These are phyloP conservation scores for Actinomortierella wolfii DNA, from an alignment of 371 early-diverging fungal genomes.

Conservation along the genomic window DNA sequence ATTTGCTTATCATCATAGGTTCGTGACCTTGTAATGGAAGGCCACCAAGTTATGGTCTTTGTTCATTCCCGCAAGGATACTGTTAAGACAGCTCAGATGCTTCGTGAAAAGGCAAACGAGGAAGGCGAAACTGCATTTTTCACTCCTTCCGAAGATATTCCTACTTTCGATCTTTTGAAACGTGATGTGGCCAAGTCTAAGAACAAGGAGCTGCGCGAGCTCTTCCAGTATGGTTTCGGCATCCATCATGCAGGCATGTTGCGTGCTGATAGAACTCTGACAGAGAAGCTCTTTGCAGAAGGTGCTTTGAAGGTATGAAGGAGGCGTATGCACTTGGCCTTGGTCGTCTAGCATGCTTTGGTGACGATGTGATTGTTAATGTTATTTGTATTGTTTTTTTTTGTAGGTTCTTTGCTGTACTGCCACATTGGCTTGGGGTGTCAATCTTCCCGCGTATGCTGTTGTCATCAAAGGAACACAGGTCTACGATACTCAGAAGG, in stretches of 20 bases:
- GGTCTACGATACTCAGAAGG: conserved; percentile 95
- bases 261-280: conserved; percentile 89
- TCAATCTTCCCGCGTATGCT: conserved; percentile 99
- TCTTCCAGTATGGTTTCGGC: conserved; percentile 94
- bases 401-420: conserved; percentile 90
- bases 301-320: conserved; percentile 74
- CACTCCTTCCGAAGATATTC: conserved; percentile 60
- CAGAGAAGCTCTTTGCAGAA: conserved; percentile 94
- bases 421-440: conserved; percentile 99
- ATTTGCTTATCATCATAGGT: too few relatives aligned
- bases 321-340: too few relatives aligned
- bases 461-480: conserved; percentile 99
- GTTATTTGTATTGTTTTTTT: too few relatives aligned
- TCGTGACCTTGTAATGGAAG: conserved; percentile 42
- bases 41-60: conserved; percentile 97
- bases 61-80: conserved; percentile 98
- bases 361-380: too few relatives aligned
- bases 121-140: conserved; percentile 83
- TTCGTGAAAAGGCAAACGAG: conserved; percentile 91
- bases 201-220: conserved; percentile 83
- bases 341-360: too few relatives aligned
- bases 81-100: conserved; percentile 87
- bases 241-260: conserved; percentile 99
- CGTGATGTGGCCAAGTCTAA: conserved; percentile 43
- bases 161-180: too few relatives aligned